phyloP scores from a whole-genome alignment of 2,329 filamentous ascomycete species.

The Botrytis tulipae region DNA sequence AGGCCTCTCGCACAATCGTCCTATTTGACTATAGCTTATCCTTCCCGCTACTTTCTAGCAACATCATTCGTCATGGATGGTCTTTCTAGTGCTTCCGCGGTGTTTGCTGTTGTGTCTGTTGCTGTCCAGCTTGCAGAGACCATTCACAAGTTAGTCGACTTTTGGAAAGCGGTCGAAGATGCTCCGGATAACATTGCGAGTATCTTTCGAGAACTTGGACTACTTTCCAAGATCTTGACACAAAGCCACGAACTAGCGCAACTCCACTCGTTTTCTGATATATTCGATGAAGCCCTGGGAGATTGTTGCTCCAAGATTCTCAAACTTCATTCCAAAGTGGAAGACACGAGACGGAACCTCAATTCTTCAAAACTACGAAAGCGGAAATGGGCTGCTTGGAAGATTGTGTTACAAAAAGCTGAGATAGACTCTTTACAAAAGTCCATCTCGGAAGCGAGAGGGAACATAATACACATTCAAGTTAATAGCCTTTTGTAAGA shows the following conservation, averaged over 20 bases:
- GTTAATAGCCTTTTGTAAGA: background rate
- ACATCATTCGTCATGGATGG: conserved; percentile 2
- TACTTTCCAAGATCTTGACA: conserved; percentile 11
- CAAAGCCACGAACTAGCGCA: background rate
- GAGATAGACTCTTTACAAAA: background rate
- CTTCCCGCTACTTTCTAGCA: background rate
- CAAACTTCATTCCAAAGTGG: background rate
- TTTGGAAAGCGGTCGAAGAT: conserved; percentile 17
- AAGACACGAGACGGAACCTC: background rate
- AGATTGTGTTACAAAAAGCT: background rate
- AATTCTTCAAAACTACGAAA: background rate
- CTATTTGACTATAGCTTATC: background rate
- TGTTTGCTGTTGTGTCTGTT: background rate
- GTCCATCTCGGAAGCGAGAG: background rate
- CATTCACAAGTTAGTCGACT: conserved; percentile 1
- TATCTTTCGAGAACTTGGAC: background rate
- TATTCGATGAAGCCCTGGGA: background rate
- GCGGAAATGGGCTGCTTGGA: conserved; percentile 3
- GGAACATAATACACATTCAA: background rate
- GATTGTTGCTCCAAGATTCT: background rate
- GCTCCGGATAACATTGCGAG: background rate
- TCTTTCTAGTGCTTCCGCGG: background rate
- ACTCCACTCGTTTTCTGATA: background rate
- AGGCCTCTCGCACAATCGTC: conserved; percentile 1
- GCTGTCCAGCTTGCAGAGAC: conserved; percentile 8